phyloP scores from a whole-genome alignment of 2,329 filamentous ascomycete genomes.

The Furcasterigmium furcatum region DNA sequence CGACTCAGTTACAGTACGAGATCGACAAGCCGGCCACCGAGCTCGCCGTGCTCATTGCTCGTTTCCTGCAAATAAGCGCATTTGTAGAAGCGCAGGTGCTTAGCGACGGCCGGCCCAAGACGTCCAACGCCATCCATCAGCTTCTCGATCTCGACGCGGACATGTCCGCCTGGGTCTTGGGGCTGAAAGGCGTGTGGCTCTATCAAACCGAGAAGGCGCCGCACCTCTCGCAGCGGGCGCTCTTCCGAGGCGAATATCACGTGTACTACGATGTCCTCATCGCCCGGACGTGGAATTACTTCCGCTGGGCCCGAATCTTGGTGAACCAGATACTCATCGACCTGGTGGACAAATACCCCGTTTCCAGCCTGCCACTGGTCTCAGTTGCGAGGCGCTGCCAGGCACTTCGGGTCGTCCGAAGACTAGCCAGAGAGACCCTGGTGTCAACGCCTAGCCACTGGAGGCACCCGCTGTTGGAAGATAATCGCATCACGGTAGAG shows the following conservation, averaged over 20 bases:
- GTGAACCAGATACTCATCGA: slow-evolving; percentile 46
- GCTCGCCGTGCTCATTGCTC: slow-evolving; percentile 35
- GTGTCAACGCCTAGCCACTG: slow-evolving; percentile 47
- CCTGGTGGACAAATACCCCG: slow-evolving; percentile 31
- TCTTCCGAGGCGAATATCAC: slow-evolving; percentile 53
- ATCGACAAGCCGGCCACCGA: slow-evolving; percentile 35
- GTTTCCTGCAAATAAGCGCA: slow-evolving; percentile 34
- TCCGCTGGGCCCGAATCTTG: slow-evolving; percentile 55
- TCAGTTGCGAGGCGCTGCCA: slow-evolving; percentile 22
- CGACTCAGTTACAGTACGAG: slow-evolving; percentile 27
- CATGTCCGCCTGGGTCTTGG: slow-evolving; percentile 34
- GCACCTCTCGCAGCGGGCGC: slow-evolving; percentile 32
- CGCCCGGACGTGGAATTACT: slow-evolving; percentile 56
- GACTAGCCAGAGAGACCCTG: slow-evolving; percentile 39
- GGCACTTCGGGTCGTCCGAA: slow-evolving; percentile 29
- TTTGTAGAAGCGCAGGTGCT: slow-evolving; percentile 27
- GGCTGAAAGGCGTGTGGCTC: slow-evolving; percentile 29
- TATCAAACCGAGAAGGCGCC: slow-evolving; percentile 27
- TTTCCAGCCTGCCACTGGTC: slow-evolving; percentile 28
- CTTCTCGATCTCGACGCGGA: slow-evolving; percentile 34
- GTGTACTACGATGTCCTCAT: slow-evolving; percentile 51
- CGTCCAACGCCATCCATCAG: slow-evolving; percentile 30
- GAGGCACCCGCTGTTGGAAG: slow-evolving; percentile 42
- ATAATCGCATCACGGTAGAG: slow-evolving; percentile 29
- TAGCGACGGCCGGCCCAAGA: slow-evolving; percentile 31